Conservation (phyloP, 176 grass and related monocot species). For the Rhynchospora tenuis region DNA sequence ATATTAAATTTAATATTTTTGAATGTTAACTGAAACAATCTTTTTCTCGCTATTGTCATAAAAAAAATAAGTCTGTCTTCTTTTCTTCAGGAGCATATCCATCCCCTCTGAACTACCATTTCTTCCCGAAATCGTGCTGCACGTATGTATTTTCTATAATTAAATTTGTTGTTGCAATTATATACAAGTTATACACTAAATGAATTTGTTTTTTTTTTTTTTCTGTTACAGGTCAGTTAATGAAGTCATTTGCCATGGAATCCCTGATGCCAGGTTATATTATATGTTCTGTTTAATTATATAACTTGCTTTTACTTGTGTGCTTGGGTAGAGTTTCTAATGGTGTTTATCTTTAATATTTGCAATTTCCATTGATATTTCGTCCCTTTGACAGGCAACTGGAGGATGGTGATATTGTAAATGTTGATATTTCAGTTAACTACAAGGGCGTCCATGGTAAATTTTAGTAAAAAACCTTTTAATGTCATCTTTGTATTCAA, state of each 20-base stretch:
- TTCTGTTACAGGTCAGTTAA: conserved; percentile 69
- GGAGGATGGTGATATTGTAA: conserved; percentile 98
- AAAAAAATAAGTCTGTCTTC: conserved; percentile 17
- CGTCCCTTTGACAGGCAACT: conserved; percentile 55
- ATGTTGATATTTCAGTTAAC: conserved; percentile 84
- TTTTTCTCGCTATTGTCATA: conserved; percentile 9
- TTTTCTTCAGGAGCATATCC: conserved; percentile 81
- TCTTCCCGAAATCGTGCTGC: conserved; percentile 99
- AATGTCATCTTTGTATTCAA: conserved; percentile 5
- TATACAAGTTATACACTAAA: conserved; percentile 11
- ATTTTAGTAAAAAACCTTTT: conserved; percentile 16
- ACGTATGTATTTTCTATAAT: conserved; percentile 65
- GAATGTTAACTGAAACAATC: neutral
- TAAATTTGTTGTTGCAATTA: conserved; percentile 17
- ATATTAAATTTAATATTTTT: neutral
- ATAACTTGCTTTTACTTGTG: conserved; percentile 20
- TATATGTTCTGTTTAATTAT: conserved; percentile 16
- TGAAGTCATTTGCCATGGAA: conserved; percentile 98
- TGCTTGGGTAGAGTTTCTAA: neutral
- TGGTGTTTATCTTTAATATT: neutral
- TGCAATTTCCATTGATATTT: conserved; percentile 25
- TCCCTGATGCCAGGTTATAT: conserved; percentile 89
- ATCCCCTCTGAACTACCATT: conserved; percentile 95
- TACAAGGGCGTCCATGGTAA: conserved; percentile 97
- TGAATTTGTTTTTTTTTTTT: conserved; percentile 24